phyloP scores from a whole-genome alignment of 2,329 filamentous ascomycete species.

The Pseudofabraea citricarpa region DNA sequence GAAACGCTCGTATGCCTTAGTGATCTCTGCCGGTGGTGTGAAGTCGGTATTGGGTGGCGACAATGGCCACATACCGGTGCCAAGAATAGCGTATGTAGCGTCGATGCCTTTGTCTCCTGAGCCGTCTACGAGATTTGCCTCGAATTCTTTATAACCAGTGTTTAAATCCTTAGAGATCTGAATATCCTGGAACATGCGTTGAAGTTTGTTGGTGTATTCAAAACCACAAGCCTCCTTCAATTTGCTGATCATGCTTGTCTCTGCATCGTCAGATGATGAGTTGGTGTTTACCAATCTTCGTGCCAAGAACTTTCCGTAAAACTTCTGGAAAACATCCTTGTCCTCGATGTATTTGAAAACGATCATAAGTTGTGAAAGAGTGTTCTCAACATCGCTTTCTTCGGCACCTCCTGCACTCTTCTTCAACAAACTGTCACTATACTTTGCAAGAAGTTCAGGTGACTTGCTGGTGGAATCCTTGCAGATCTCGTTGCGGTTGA shows the following conservation, averaged over 20 bases:
- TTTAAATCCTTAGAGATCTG: conserved; percentile 98
- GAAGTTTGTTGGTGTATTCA: conserved; percentile 98
- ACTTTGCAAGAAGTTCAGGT: conserved; percentile 90
- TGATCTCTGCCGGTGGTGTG: conserved; percentile 78
- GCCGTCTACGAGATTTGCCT: conserved; percentile 59
- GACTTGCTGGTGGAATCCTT: conserved; percentile 90
- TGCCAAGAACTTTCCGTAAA: conserved; percentile 95
- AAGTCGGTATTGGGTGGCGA: conserved; percentile 84
- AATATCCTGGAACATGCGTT: conserved; percentile 99
- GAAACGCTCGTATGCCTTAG: conserved; percentile 85
- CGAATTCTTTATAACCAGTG: conserved; percentile 75
- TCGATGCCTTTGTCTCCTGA: conserved; percentile 67
- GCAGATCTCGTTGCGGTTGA: conserved; percentile 96
- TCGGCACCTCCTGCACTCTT: conserved; percentile 91
- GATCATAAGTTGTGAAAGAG: conserved; percentile 92
- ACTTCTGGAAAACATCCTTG: conserved; percentile 99
- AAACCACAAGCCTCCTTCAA: conserved; percentile 98
- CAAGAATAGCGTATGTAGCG: conserved; percentile 86
- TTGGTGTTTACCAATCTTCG: conserved; percentile 92
- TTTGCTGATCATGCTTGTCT: conserved; percentile 99
- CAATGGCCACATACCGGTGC: conserved; percentile 96
- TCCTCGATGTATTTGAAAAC: conserved; percentile 99
- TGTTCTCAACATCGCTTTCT: conserved; percentile 87
- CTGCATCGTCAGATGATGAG: conserved; percentile 93
- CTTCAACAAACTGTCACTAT: conserved; percentile 86